phyloP scores from a whole-genome alignment of 306 rosid species.

The Rosa lucieae region DNA sequence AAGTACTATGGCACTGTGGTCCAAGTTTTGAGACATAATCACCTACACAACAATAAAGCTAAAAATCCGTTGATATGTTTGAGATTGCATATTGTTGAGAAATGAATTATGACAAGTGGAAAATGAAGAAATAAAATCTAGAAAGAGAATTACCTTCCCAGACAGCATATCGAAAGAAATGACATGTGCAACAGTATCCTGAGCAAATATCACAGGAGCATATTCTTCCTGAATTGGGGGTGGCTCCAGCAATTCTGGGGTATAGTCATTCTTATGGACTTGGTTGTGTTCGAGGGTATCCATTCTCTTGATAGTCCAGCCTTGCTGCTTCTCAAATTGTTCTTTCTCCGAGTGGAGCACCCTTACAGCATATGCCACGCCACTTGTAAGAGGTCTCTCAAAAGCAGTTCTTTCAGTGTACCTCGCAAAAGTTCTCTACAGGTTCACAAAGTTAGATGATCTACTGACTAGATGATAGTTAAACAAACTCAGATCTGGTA shows the following conservation, averaged over 20 bases:
- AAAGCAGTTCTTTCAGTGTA: slow-evolving; percentile 96
- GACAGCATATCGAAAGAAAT: slow-evolving; percentile 83
- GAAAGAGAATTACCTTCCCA: slow-evolving; percentile 63
- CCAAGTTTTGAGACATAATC: background rate
- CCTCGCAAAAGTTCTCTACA: slow-evolving; percentile 82
- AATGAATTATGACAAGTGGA: background rate
- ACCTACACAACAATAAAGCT: background rate
- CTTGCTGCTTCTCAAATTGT: slow-evolving; percentile 93
- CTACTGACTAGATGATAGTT: slow-evolving; percentile 15
- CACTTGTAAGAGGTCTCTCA: slow-evolving; percentile 98
- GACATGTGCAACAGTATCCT: slow-evolving; percentile 87
- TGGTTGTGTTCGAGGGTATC: slow-evolving; percentile 77
- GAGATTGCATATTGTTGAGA: background rate
- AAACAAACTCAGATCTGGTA: slow-evolving; percentile 24
- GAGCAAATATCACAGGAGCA: slow-evolving; percentile 98
- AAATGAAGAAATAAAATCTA: background rate
- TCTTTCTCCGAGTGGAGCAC: slow-evolving; percentile 95
- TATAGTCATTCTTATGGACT: slow-evolving; percentile 66
- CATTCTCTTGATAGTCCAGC: slow-evolving; percentile 97
- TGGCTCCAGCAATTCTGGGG: slow-evolving; percentile 71
- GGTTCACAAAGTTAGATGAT: slow-evolving; percentile 39
- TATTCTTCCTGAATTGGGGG: slow-evolving; percentile 83
- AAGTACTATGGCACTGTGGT: background rate
- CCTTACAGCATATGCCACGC: slow-evolving; percentile 98
- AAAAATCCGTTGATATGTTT: background rate